Evolutionary conservation across 2,329 filamentous ascomycete species (phyloP).

Genomic region (Fusarium illudens): DNA sequence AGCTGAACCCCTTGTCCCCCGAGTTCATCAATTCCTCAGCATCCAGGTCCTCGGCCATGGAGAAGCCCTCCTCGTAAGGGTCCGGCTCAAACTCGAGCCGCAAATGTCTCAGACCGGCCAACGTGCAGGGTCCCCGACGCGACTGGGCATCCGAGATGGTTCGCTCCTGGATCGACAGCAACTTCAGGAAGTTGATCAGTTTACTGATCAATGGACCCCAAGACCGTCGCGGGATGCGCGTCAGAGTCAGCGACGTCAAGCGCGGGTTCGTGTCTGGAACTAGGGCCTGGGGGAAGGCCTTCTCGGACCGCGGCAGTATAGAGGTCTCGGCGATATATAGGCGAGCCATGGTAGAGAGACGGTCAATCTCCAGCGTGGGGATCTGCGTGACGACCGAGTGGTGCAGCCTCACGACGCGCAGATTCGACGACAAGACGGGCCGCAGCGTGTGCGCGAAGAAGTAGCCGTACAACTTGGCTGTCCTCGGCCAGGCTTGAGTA

Average conservation of each 20-base stretch:
- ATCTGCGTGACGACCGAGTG: conserved; percentile 68
- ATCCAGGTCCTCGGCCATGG: conserved; percentile 49
- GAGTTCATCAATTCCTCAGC: conserved; percentile 54
- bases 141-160: conserved; percentile 49
- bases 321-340: conserved; percentile 56
- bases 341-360: conserved; percentile 48
- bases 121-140: conserved; percentile 52
- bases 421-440: conserved; percentile 61
- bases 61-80: conserved; percentile 48
- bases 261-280: conserved; percentile 66
- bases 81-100: conserved; percentile 63
- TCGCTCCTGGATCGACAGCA: conserved; percentile 59
- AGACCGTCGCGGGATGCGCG: conserved; percentile 62
- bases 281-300: conserved; percentile 58
- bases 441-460: conserved; percentile 58
- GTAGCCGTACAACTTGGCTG: conserved; percentile 52
- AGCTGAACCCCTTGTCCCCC: conserved; percentile 53
- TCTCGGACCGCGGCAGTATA: conserved; percentile 53
- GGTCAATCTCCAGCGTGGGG: conserved; percentile 53
- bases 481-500: conserved; percentile 40
- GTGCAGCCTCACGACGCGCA: conserved; percentile 63
- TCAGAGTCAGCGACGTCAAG: conserved; percentile 61
- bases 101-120: conserved; percentile 63
- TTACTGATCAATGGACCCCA: conserved; percentile 58
- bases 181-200: conserved; percentile 58